These are phyloP conservation scores for Boletus vermiculosoides DNA, from an alignment of 768 basidiomycete genomes.

Conservation along the genomic window DNA sequence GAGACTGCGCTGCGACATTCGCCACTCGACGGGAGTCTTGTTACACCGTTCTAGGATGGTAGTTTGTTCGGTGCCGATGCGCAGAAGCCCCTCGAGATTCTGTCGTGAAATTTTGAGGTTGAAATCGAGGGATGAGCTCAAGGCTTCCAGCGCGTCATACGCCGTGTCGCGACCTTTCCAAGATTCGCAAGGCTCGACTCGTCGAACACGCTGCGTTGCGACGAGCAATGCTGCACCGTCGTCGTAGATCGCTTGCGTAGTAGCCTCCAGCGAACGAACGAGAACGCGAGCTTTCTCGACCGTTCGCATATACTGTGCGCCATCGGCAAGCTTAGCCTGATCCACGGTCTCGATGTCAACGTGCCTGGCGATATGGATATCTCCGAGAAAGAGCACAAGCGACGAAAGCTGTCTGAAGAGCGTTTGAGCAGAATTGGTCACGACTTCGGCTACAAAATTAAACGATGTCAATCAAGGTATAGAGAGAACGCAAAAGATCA, in stretches of 20 bases:
- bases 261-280: conserved; percentile 47
- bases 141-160: conserved; percentile 31
- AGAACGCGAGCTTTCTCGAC: conserved; percentile 47
- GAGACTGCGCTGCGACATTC: conserved; percentile 43
- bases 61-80: conserved; percentile 41
- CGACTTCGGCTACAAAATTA: conserved; percentile 18
- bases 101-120: conserved; percentile 37
- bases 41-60: conserved; percentile 38
- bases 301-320: conserved; percentile 38
- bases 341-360: conserved; percentile 50
- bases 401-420: conserved; percentile 40
- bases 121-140: conserved; percentile 32
- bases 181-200: conserved; percentile 25
- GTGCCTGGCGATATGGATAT: conserved; percentile 50
- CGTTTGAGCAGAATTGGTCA: conserved; percentile 31
- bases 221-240: conserved; percentile 43
- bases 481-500: background rate
- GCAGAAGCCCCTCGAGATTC: conserved; percentile 39
- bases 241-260: conserved; percentile 52
- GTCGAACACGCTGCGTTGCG: conserved; percentile 36
- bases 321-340: conserved; percentile 33
- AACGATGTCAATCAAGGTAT: background rate
- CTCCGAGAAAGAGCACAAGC: conserved; percentile 42
- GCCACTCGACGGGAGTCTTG: conserved; percentile 44
- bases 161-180: conserved; percentile 21